phyloP scores from a whole-genome alignment of 495 filamentous ascomycete species.

The Penicillium atrosanguineum region DNA sequence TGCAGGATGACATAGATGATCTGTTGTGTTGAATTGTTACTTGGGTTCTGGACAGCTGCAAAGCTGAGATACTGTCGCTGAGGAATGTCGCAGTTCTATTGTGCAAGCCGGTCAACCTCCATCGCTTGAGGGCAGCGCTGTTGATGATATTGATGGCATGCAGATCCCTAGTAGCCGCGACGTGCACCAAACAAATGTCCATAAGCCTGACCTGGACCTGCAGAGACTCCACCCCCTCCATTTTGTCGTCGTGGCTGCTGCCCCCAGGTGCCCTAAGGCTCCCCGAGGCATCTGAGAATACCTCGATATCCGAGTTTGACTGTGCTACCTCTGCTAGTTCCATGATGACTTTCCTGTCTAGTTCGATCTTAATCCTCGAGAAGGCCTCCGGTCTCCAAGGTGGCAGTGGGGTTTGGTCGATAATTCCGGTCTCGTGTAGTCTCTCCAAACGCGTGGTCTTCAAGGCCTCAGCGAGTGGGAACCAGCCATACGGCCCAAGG shows the following conservation, averaged over 20 bases:
- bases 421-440: conserved; percentile 14
- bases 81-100: conserved; percentile 9
- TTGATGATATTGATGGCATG: conserved; percentile 19
- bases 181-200: conserved; percentile 22
- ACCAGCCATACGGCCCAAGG: not conserved
- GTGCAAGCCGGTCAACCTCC: not conserved
- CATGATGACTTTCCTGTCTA: conserved; percentile 17
- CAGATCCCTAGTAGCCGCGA: conserved; percentile 21
- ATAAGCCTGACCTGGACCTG: conserved; percentile 20
- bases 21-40: conserved; percentile 19
- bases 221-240: conserved; percentile 10
- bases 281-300: conserved; percentile 24
- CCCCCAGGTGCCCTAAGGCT: conserved; percentile 13
- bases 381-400: conserved; percentile 20
- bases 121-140: conserved; percentile 3
- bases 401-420: conserved; percentile 17
- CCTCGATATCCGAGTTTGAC: conserved; percentile 4
- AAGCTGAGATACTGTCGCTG: conserved; percentile 15
- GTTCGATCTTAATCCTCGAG: conserved; percentile 24
- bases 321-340: conserved; percentile 8
- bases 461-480: conserved; percentile 15
- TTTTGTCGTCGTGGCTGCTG: conserved; percentile 2
- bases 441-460: conserved; percentile 11
- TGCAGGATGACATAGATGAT: conserved; percentile 21
- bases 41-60: conserved; percentile 13